Evolutionary conservation across 805 yeast species (phyloP), one percentile per base, ranked within the genome.

Genomic region (Lipomyces sp.): DNA sequence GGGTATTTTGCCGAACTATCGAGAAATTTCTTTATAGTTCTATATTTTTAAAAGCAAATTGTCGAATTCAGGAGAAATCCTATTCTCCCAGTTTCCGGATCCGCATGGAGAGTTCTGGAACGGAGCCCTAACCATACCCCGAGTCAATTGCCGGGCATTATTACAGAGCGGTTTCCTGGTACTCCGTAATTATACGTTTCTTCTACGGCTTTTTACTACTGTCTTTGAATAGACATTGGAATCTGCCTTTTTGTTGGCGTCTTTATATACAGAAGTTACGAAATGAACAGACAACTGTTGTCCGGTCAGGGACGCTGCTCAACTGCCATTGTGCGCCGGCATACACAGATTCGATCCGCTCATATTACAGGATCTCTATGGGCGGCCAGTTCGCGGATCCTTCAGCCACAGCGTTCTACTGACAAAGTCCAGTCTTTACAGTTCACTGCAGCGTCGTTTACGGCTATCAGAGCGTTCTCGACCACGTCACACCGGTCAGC

Each of bases 51-150:
- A 34, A 7, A 30, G 24, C n/a, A 51, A 24, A 60, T 32, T 13
- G 4, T 53, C 54, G 37, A 39, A 53, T 60, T 60, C 63, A 60
- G 63, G 63, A 53, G 57, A 34, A 60, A 3, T 32, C 57, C 39
- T 24, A 39, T 48, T 24, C 3, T 50, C n/a, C 48, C 48, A 42
- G 33, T 60, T 4, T 37, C 18, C 53, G 57, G 57, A 8, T n/a
- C 15, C 4, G 13, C 39, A 57, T 59, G 56, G 62, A 59, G 62
- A 32, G 6, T 48, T 45, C 54, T 58, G 51, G 61, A 58, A 42
- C 0, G 15, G 18, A 42, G 48, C 48, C 48, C 48, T 42, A 42
- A 42, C 48, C 48, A 24, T 15, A 42, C n/a, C 24, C 10, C 8
- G 13, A 37, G 2, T 35, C 48, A 4, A 4, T 15, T 4, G 15